Base-by-base conservation (phyloP, 768 basidiomycete species). In the Pleurotus salmoneostramineus region DNA sequence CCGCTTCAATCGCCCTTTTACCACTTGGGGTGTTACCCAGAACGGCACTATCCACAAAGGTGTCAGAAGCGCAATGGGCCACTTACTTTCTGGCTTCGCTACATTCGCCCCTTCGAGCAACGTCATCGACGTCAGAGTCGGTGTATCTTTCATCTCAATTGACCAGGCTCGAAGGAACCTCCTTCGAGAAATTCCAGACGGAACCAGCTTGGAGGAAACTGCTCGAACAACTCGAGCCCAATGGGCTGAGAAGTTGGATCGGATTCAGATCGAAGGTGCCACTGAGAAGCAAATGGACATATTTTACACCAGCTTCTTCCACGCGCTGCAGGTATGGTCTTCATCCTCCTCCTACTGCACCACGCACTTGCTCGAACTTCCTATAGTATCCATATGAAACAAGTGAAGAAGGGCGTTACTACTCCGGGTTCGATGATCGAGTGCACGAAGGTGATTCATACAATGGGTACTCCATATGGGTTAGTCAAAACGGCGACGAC, bases 401-500 rank as follows among this genome's bases (percentile, higher is more conserved):
- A 59, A 74, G 79, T 60, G 91, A 93, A 66, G 72, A 78, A 40
- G 81, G 81, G 3, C 66, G 64, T 5, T 92, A 93, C 68, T 93
- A 88, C 68, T 91, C 89, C 3, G 91, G 82, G 1, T 91, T 91
- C 58, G 84, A 89, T 55, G 82, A 87, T 52, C 58, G 69, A 5
- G 69, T 91, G 0, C 87, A 89, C 46, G 66, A 78, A 32, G 83
- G 85, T n/a, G 71, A 74, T n/a, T 89, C 87, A 0, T 91, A 91
- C 63, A 88, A 83, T 0, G 89, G 89, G 0, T 91, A 92, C 64
- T 89, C 88, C 0, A 88, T 84, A 59, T 89, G 88, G 88, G 86
- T 87, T 55, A 4, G 77, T 61, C 50, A 34, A 5, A 27, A 14
- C 36, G 37, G 40, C 37, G 14, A 51, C 4, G 7, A 27, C 3